phyloP scores from a whole-genome alignment of 2,329 filamentous ascomycete species.

The Fusarium aywerte region DNA sequence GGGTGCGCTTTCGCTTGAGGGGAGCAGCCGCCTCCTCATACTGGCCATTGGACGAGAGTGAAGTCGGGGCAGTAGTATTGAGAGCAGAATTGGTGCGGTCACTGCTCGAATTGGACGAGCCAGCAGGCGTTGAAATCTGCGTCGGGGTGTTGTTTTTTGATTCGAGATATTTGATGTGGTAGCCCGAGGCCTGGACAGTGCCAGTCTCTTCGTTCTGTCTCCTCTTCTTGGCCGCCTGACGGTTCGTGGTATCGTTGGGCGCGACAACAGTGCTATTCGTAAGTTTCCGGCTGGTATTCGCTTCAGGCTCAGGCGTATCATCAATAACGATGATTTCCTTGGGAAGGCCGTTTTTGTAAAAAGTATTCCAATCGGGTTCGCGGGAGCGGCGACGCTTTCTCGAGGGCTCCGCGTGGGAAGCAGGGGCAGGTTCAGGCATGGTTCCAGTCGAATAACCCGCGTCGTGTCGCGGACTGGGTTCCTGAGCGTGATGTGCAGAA shows the following conservation, averaged over 20 bases:
- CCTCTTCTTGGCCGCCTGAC: conserved; percentile 76
- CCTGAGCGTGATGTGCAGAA: conserved; percentile 48
- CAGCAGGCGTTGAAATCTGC: conserved; percentile 72
- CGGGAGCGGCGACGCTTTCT: conserved; percentile 68
- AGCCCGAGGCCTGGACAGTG: conserved; percentile 68
- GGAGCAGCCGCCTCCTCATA: conserved; percentile 76
- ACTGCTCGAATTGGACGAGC: conserved; percentile 81
- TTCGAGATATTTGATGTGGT: conserved; percentile 75
- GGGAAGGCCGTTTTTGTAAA: conserved; percentile 84
- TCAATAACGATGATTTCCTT: conserved; percentile 89
- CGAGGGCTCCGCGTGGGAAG: conserved; percentile 48
- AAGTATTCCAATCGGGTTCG: conserved; percentile 80
- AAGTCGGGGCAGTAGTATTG: conserved; percentile 90
- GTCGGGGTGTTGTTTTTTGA: conserved; percentile 79
- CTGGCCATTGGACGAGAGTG: conserved; percentile 69
- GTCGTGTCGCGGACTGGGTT: conserved; percentile 44
- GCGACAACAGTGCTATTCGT: conserved; percentile 49
- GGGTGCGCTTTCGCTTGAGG: conserved; percentile 89
- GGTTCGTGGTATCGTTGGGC: conserved; percentile 44
- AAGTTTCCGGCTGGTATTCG: conserved; percentile 55
- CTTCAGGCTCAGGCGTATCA: conserved; percentile 72
- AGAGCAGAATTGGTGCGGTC: conserved; percentile 84
- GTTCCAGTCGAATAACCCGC: conserved; percentile 41
- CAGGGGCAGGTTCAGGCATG: conserved; percentile 45
- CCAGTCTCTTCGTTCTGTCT: conserved; percentile 69